Conservation (phyloP, 2,329 filamentous ascomycete species). For the Arthrobotrys megalospora region DNA sequence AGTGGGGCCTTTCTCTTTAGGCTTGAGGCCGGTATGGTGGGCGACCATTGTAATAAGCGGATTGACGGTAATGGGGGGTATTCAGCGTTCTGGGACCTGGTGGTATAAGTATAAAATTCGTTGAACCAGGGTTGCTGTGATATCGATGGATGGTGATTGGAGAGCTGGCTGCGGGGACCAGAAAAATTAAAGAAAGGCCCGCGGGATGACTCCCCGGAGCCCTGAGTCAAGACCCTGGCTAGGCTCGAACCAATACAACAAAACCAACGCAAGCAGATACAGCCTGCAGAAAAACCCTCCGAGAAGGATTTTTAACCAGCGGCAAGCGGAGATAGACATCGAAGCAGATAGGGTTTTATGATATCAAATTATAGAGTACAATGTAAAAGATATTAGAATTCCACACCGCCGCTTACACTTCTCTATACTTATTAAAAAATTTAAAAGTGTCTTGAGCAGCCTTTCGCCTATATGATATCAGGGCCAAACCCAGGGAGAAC, state of each 20-base stretch:
- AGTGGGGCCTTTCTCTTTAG: slow-evolving; percentile 79
- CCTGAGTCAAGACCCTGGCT: slow-evolving; percentile 70
- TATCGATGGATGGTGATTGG: slow-evolving; percentile 25
- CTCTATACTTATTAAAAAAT: no score
- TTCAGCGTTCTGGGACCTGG: background rate
- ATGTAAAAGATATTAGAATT: no score
- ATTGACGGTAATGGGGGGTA: background rate
- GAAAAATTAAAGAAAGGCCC: slow-evolving; percentile 75
- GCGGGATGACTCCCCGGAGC: slow-evolving; percentile 76
- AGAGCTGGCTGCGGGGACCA: slow-evolving; percentile 63
- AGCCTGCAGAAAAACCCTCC: no score
- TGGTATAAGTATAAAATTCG: background rate
- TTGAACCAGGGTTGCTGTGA: slow-evolving; percentile 12
- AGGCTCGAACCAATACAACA: background rate
- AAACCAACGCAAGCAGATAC: background rate
- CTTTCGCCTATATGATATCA: no score
- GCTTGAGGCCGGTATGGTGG: slow-evolving; percentile 52
- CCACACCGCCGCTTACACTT: no score
- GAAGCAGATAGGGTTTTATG: no score
- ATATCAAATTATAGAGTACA: no score
- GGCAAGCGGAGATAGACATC: no score
- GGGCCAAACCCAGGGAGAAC: no score
- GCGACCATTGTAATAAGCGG: slow-evolving; percentile 63
- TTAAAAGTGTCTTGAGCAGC: no score
- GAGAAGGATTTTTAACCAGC: no score